phyloP scores from a whole-genome alignment of 345 rosid genomes.

The Aethionema arabicum region DNA sequence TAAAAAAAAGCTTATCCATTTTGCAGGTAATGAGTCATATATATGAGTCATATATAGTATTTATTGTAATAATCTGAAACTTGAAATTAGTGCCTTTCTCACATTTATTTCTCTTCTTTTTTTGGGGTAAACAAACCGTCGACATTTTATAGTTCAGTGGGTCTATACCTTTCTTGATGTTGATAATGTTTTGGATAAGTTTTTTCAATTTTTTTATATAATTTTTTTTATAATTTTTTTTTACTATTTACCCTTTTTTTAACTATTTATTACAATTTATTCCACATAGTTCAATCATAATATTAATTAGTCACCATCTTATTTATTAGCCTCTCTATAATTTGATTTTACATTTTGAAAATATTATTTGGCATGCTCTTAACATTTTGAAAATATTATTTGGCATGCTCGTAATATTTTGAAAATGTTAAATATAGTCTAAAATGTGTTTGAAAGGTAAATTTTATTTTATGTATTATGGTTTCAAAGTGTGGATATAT shows the following conservation, averaged over 20 bases:
- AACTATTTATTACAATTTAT: constrained; percentile 19
- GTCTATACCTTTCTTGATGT: constrained; percentile 25
- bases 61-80: constrained; percentile 22
- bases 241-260: constrained; percentile 2
- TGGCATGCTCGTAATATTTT: no score
- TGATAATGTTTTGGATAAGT: constrained; percentile 33
- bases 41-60: constrained; percentile 17
- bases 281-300: constrained; percentile 20
- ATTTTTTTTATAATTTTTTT: no score
- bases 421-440: no score
- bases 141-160: constrained; percentile 6
- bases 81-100: constrained; percentile 30
- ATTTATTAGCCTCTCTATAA: not conserved
- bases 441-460: no score
- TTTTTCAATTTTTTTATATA: constrained; percentile 21
- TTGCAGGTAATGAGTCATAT: constrained; percentile 29
- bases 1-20: constrained; percentile 8
- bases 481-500: no score
- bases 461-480: no score
- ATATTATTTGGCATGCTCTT: no score
- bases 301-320: not conserved
- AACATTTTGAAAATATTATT: no score
- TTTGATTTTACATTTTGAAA: not conserved
- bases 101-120: constrained; percentile 24
- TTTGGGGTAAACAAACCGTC: constrained; percentile 16